Conservation (phyloP, 1,284 basidiomycete genomes). For the Sporisorium scitamineum region DNA sequence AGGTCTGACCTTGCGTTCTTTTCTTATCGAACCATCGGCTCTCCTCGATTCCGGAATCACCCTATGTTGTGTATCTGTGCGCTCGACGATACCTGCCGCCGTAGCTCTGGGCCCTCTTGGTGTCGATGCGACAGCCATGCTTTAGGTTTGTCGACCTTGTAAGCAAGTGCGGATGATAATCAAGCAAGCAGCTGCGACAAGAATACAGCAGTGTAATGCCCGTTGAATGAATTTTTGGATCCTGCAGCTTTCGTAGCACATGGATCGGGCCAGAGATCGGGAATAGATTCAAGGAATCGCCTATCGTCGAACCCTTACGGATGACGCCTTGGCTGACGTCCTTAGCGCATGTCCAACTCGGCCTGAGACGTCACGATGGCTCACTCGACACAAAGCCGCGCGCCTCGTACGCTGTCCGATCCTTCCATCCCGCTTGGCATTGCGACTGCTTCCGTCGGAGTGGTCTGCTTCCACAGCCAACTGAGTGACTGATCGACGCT, state of each 20-base stretch:
- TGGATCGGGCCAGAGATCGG: constrained; percentile 1
- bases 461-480: background rate
- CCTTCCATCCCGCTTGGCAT: no score
- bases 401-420: constrained; percentile 24
- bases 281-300: no score
- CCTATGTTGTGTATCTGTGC: constrained; percentile 84
- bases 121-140: constrained; percentile 17
- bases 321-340: constrained; percentile 3
- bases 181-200: background rate
- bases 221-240: constrained; percentile 9
- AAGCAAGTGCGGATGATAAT: background rate
- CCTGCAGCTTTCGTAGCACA: constrained; percentile 11
- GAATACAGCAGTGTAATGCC: background rate
- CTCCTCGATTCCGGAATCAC: constrained; percentile 86
- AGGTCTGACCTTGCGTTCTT: constrained; percentile 88
- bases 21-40: constrained; percentile 86
- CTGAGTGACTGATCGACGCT: constrained; percentile 19
- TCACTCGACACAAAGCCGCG: constrained; percentile 14
- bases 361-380: background rate
- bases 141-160: background rate
- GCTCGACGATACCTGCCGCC: constrained; percentile 82
- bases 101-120: constrained; percentile 77
- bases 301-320: no score
- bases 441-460: background rate
- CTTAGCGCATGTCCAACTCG: background rate